Conservation (phyloP, 768 basidiomycete species). For the Mycena leptocephala region DNA sequence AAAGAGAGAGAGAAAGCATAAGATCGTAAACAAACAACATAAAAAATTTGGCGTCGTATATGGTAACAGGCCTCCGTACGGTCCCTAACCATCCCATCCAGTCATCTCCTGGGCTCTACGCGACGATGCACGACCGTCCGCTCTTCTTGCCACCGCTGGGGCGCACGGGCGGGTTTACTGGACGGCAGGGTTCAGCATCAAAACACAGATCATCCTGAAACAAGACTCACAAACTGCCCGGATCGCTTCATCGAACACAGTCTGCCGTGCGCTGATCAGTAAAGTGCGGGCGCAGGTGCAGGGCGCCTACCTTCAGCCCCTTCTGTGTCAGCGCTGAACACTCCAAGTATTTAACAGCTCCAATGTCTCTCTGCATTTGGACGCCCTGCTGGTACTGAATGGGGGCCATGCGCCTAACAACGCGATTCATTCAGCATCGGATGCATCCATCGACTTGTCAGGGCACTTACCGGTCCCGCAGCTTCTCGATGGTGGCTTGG, state of each 20-base stretch:
- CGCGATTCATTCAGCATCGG: conserved; percentile 15
- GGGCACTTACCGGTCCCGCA: conserved; percentile 84
- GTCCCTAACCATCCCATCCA: conserved; percentile 38
- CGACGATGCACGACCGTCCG: conserved; percentile 77
- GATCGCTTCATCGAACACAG: conserved; percentile 99
- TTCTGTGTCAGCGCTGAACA: conserved; percentile 98
- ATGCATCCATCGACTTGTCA: not conserved
- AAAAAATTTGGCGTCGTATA: conserved; percentile 74
- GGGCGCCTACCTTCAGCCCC: conserved; percentile 77
- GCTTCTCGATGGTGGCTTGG: conserved; percentile 91
- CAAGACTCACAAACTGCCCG: conserved; percentile 89
- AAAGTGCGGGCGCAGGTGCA: not conserved
- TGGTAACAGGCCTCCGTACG: conserved; percentile 51
- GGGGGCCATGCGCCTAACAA: conserved; percentile 89
- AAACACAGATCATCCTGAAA: not conserved
- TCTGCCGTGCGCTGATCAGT: conserved; percentile 52
- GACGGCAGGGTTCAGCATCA: conserved; percentile 7
- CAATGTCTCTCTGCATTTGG: conserved; percentile 93
- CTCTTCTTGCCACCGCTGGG: conserved; percentile 58
- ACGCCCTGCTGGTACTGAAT: conserved; percentile 95
- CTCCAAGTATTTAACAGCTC: conserved; percentile 96
- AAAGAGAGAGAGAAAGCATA: no score
- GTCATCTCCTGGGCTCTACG: conserved; percentile 60
- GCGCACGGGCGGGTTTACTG: conserved; percentile 80
- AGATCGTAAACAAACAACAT: conserved; percentile 65